Percentiles rank a stretch among this genome's conserved stretches.
Conservation (phyloP, 192 early-diverging fungal genomes). For the Cetraspora pellucida region DNA sequence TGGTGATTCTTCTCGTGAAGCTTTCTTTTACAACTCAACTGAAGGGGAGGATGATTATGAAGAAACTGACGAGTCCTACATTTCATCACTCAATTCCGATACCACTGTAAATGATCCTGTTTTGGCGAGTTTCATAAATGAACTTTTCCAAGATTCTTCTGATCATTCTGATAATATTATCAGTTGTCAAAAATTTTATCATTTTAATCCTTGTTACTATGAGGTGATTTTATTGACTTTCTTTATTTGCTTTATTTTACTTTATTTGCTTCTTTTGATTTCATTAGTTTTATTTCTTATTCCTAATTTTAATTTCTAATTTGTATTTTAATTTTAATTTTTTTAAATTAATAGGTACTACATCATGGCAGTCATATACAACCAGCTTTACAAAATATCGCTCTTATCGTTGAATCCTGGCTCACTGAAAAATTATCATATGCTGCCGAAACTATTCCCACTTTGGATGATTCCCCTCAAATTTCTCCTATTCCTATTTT, state of each 20-base stretch:
- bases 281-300: no score
- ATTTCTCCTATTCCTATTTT: slow-evolving; percentile 40
- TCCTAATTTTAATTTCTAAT: no score
- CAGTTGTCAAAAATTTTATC: slow-evolving; percentile 1
- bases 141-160: neutral
- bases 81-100: neutral
- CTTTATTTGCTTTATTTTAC: neutral
- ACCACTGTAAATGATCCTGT: neutral
- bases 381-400: neutral
- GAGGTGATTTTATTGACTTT: neutral
- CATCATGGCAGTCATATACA: neutral
- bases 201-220: neutral
- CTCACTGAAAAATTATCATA: neutral
- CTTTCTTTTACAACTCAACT: neutral
- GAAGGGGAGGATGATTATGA: neutral
- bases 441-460: slow-evolving; percentile 38
- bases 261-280: neutral
- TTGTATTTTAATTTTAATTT: neutral
- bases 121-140: neutral
- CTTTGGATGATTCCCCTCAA: slow-evolving; percentile 46
- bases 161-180: neutral
- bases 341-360: neutral
- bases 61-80: neutral
- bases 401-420: neutral
- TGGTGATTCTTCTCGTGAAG: neutral